Conservation (phyloP, 192 early-diverging fungal species). For the Cladochytrium replicatum region DNA sequence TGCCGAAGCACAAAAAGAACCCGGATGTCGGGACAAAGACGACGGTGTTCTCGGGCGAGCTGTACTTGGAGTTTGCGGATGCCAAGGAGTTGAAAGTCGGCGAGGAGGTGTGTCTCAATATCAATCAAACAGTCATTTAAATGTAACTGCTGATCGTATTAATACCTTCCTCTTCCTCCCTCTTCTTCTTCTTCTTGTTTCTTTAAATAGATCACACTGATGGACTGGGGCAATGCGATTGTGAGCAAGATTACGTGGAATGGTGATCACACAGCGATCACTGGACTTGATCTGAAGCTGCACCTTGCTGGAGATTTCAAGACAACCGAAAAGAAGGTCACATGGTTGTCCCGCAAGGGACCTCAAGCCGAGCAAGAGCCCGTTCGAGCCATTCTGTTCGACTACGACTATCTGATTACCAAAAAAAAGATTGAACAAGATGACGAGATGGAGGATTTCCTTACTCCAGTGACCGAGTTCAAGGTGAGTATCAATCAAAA, state of each 20-base stretch:
- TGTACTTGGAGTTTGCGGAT: slow-evolving; percentile 82
- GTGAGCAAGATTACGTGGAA: slow-evolving; percentile 62
- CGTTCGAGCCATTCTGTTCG: slow-evolving; percentile 60
- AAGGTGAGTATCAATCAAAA: slow-evolving; percentile 15
- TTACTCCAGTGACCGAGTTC: slow-evolving; percentile 83
- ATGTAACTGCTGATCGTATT: neutral
- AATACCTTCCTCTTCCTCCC: neutral
- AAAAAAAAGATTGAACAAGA: slow-evolving; percentile 96
- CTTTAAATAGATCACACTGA: slow-evolving; percentile 65
- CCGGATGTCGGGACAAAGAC: slow-evolving; percentile 79
- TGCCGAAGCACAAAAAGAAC: slow-evolving; percentile 96
- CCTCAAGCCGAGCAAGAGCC: slow-evolving; percentile 36
- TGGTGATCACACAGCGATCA: slow-evolving; percentile 32
- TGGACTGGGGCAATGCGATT: slow-evolving; percentile 99
- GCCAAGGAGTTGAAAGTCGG: slow-evolving; percentile 64
- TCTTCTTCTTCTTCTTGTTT: neutral
- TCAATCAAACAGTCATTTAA: neutral
- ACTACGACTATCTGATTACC: slow-evolving; percentile 96
- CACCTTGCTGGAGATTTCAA: slow-evolving; percentile 94
- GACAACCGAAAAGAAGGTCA: slow-evolving; percentile 97
- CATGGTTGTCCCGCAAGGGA: slow-evolving; percentile 64
- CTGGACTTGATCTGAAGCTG: slow-evolving; percentile 60
- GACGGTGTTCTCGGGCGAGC: slow-evolving; percentile 62
- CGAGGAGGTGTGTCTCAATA: slow-evolving; percentile 61
- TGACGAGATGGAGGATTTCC: slow-evolving; percentile 69